A percentile compares a stretch with the other conserved stretches of the same genome.
These are phyloP conservation scores for Lipomyces orientalis DNA, from an alignment of 805 yeast genomes.

Conservation along the genomic window DNA sequence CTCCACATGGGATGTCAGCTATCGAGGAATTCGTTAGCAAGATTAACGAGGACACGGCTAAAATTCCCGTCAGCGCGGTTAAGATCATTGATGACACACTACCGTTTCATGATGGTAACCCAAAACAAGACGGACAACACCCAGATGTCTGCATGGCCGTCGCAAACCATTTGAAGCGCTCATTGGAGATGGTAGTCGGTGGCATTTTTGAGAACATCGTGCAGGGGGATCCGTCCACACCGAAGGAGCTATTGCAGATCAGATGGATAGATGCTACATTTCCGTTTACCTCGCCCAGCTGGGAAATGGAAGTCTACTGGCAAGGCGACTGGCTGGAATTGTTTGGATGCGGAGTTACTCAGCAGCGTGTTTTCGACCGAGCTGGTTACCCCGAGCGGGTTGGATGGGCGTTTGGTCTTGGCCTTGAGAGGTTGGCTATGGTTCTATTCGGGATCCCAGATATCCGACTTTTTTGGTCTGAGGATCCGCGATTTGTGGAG, in stretches of 20 bases:
- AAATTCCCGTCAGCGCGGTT: constrained; percentile 69
- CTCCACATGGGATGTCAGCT: constrained; percentile 50
- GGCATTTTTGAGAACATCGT: constrained; percentile 79
- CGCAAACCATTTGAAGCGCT: constrained; percentile 79
- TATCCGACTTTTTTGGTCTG: constrained; percentile 89
- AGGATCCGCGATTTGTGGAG: constrained; percentile 71
- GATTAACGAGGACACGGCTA: constrained; percentile 63
- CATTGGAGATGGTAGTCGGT: constrained; percentile 80
- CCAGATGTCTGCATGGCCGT: constrained; percentile 71
- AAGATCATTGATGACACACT: constrained; percentile 78
- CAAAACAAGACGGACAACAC: constrained; percentile 79
- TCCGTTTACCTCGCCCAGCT: constrained; percentile 98
- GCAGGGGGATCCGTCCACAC: constrained; percentile 59
- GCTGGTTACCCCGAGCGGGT: constrained; percentile 66
- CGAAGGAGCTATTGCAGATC: constrained; percentile 65
- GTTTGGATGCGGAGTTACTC: constrained; percentile 93
- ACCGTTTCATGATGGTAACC: constrained; percentile 64
- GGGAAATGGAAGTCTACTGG: constrained; percentile 99
- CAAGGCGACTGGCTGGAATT: constrained; percentile 97
- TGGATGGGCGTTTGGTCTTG: constrained; percentile 98
- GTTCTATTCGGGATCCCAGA: constrained; percentile 93
- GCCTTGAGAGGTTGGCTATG: constrained; percentile 96
- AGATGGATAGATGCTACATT: constrained; percentile 96
- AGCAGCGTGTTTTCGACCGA: constrained; percentile 73
- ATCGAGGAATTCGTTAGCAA: constrained; percentile 49